Evolutionary conservation across 2,329 filamentous ascomycete genomes (phyloP).

Genomic region (Fusarium camptoceras): DNA sequence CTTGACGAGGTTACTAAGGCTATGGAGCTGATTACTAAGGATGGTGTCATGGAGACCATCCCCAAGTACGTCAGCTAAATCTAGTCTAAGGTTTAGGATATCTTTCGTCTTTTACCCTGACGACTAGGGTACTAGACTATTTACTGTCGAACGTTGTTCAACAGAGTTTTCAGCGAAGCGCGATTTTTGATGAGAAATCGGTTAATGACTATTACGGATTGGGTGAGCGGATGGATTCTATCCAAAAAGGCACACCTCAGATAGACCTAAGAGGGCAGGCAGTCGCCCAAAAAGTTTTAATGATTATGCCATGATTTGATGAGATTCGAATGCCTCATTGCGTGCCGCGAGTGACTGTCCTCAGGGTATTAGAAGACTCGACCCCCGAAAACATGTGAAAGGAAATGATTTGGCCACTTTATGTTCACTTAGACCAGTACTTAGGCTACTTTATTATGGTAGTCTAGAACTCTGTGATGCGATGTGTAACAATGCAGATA

Average conservation of each 20-base stretch:
- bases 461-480: neutral
- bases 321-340: too few species aligned
- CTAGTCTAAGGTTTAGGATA: conserved; percentile 6
- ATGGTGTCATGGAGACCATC: conserved; percentile 62
- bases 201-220: conserved; percentile 27
- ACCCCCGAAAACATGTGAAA: too few species aligned
- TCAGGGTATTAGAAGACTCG: too few species aligned
- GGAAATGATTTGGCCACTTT: too few species aligned
- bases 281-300: conserved; percentile 31
- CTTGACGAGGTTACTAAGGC: conserved; percentile 59
- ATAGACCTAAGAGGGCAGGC: conserved; percentile 24
- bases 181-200: conserved; percentile 5
- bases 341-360: too few species aligned
- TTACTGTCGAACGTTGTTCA: conserved; percentile 3
- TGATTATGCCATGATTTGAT: conserved; percentile 31
- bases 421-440: too few species aligned
- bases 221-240: conserved; percentile 1
- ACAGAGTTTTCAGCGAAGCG: conserved; percentile 25
- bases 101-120: neutral
- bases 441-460: too few species aligned
- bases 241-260: conserved; percentile 15
- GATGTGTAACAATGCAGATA: neutral
- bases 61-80: conserved; percentile 58
- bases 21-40: conserved; percentile 59
- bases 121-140: neutral